phyloP scores from a whole-genome alignment of 331 rosid species.

The Quercus tomentella region DNA sequence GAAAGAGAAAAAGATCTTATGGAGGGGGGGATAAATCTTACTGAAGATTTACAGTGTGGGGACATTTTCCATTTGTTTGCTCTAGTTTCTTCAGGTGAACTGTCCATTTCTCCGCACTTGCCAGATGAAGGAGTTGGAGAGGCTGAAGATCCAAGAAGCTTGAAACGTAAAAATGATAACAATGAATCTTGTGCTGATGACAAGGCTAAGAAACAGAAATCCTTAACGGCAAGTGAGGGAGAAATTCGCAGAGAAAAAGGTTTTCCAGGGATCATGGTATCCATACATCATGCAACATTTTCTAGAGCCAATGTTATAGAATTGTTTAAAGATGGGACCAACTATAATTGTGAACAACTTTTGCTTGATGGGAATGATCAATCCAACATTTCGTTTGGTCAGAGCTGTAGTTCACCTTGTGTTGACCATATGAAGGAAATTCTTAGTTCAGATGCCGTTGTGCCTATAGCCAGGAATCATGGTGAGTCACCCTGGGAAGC shows the following conservation, averaged over 20 bases:
- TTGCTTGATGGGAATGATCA: constrained; percentile 23
- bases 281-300: constrained; percentile 39
- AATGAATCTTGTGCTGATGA: constrained; percentile 42
- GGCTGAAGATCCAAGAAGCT: constrained; percentile 73
- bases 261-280: constrained; percentile 73
- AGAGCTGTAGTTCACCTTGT: constrained; percentile 15
- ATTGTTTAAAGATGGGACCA: constrained; percentile 41
- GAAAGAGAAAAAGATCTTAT: constrained; percentile 61
- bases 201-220: constrained; percentile 59
- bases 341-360: constrained; percentile 25
- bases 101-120: constrained; percentile 66
- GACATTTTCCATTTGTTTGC: constrained; percentile 82
- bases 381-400: constrained; percentile 11
- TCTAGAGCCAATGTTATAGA: constrained; percentile 54
- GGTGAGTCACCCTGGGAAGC: constrained; percentile 69
- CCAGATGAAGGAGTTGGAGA: constrained; percentile 91
- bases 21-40: constrained; percentile 54
- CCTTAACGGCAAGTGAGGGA: constrained; percentile 59
- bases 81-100: constrained; percentile 67
- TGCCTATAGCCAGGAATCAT: constrained; percentile 27
- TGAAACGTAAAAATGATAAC: constrained; percentile 64
- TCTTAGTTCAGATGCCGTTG: constrained; percentile 31
- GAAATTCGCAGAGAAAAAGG: constrained; percentile 97
- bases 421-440: constrained; percentile 41
- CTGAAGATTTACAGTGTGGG: constrained; percentile 79